Conservation (phyloP, 2,329 filamentous ascomycete species). For the Zymoseptoria pseudotritici region DNA sequence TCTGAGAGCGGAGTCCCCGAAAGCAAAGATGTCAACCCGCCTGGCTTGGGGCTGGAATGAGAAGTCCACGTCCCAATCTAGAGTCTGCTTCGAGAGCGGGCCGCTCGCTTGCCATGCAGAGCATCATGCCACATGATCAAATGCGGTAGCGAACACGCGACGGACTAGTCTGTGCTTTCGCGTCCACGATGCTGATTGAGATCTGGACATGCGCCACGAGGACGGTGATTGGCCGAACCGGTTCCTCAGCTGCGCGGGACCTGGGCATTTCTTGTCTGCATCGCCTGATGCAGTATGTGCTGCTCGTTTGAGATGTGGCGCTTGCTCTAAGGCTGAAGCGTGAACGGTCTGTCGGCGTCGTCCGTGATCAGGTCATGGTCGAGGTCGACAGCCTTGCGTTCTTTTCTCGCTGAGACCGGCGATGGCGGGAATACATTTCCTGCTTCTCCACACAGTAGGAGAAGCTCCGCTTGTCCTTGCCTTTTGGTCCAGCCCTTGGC, state of each 20-base stretch:
- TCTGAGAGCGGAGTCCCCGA: not conserved
- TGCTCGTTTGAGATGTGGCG: not conserved
- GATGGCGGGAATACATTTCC: not conserved
- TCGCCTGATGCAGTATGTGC: not conserved
- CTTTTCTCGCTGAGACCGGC: not conserved
- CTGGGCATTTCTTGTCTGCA: not conserved
- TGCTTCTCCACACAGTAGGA: not conserved
- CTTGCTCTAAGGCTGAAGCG: not conserved
- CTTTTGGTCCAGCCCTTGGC: not conserved
- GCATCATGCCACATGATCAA: not conserved
- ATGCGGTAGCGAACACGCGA: not conserved
- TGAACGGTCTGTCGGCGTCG: not conserved
- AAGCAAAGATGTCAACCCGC: not conserved
- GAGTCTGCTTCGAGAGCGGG: not conserved
- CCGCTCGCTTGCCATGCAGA: not conserved
- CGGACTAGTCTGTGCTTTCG: not conserved
- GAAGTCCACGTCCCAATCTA: not conserved
- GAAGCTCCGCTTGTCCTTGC: not conserved
- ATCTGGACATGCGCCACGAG: not conserved
- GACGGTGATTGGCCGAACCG: not conserved
- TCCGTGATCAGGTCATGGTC: not conserved
- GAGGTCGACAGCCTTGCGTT: not conserved
- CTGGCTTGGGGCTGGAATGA: not conserved
- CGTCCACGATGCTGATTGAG: not conserved
- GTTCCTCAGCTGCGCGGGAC: not conserved